Percentiles rank a stretch among this genome's conserved stretches.
Conservation (phyloP, 371 early-diverging fungal species). For the Rhizomucor pusillus region DNA sequence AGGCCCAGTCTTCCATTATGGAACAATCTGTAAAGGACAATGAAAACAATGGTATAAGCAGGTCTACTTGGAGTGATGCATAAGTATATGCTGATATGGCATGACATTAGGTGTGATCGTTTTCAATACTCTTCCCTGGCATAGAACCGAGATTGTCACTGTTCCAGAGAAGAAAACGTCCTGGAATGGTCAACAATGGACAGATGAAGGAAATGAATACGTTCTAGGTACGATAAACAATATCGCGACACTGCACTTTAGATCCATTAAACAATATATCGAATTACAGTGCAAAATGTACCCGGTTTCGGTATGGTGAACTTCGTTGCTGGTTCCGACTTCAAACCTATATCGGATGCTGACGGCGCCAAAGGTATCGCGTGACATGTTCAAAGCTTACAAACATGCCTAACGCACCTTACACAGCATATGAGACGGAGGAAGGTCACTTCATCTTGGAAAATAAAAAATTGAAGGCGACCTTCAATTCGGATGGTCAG, state of each 20-base stretch:
- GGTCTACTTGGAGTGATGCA: neutral
- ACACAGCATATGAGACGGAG: conserved; percentile 29
- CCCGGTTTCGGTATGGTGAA: conserved; percentile 33
- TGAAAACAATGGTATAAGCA: conserved; percentile 1
- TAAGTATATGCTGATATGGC: neutral
- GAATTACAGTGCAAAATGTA: conserved; percentile 25
- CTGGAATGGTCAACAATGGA: conserved; percentile 43
- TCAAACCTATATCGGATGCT: conserved; percentile 4
- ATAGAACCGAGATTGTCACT: conserved; percentile 66
- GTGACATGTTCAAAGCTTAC: neutral
- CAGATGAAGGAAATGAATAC: conserved; percentile 44
- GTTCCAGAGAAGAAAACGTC: conserved; percentile 41
- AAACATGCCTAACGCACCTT: neutral
- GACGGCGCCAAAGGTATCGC: conserved; percentile 20
- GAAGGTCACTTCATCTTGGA: conserved; percentile 58
- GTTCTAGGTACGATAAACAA: conserved; percentile 28
- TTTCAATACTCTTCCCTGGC: conserved; percentile 85
- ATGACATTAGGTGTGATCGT: conserved; percentile 45
- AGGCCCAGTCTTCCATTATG: conserved; percentile 28
- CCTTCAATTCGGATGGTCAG: conserved; percentile 71
- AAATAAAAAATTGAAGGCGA: conserved; percentile 67
- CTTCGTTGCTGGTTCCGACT: conserved; percentile 9
- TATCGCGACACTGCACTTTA: neutral
- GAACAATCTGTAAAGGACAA: neutral
- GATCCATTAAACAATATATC: neutral